Percentiles rank a stretch among this genome's conserved stretches.
Conservation (phyloP, 2,329 filamentous ascomycete genomes). For the Colletotrichum sublineola region DNA sequence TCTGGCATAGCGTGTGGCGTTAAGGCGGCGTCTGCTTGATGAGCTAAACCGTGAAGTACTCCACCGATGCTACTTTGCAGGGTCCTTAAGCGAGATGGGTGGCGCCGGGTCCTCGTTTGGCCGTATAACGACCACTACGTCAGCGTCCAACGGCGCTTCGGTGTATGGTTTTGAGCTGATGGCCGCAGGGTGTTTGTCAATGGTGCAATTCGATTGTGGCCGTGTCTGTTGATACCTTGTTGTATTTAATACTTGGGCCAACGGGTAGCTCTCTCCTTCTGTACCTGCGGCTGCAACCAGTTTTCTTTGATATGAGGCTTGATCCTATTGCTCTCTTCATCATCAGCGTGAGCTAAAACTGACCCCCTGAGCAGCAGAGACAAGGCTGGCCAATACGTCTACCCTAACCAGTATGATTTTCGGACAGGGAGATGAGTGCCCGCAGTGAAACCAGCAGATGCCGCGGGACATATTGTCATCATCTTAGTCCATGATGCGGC, state of each 20-base stretch:
- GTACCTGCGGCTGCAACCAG: not conserved
- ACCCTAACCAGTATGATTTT: conserved; percentile 29
- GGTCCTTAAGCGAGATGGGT: conserved; percentile 54
- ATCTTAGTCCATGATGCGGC: conserved; percentile 39
- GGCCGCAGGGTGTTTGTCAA: conserved; percentile 45
- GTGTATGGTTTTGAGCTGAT: conserved; percentile 44
- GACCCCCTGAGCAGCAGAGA: too few relatives aligned
- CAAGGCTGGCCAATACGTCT: conserved; percentile 13
- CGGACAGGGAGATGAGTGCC: not conserved
- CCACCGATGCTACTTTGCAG: conserved; percentile 53
- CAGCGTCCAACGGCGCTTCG: conserved; percentile 51
- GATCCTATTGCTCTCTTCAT: conserved; percentile 43
- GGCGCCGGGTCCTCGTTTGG: conserved; percentile 53
- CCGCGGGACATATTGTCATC: conserved; percentile 47
- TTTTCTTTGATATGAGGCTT: conserved; percentile 43
- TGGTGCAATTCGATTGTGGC: conserved; percentile 42
- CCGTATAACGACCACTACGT: conserved; percentile 50
- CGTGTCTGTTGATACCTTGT: conserved; percentile 6
- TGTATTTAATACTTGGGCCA: conserved; percentile 42
- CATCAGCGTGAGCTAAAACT: conserved; percentile 37
- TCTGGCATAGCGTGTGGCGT: not conserved
- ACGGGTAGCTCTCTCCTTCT: conserved; percentile 20
- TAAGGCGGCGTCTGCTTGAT: not conserved
- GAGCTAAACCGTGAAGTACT: conserved; percentile 44
- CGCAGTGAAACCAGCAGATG: conserved; percentile 4